Base-by-base conservation (phyloP, 495 filamentous ascomycete species). In the Aspergillus cavernicola region DNA sequence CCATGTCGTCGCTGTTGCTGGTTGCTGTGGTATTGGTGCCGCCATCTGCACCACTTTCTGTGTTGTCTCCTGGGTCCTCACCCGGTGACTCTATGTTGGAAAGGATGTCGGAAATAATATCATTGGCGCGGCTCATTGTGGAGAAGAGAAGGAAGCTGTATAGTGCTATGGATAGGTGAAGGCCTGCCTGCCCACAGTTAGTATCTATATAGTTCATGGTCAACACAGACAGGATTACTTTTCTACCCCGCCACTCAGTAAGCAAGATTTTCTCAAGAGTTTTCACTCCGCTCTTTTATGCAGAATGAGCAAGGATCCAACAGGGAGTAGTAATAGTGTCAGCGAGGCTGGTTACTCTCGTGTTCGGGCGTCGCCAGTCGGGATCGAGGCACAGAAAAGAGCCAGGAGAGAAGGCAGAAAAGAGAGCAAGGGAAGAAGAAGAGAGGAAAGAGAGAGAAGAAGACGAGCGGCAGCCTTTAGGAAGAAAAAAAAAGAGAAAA, bases 391-490 rank as follows among this genome's bases (percentile, higher is more conserved):
- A 10, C 36, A 18, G 29, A 13, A 10, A 22, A 41, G 29, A 31
- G 23, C 12, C 24, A 1, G 35, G 22, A 47, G 47, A 18, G 28
- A 49, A 41, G 5, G 6, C 2, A 12, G 7, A 57, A 38, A 64
- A 59, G 42, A 24, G 40, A 57, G 47, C 51, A 46, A 62, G 43
- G 55, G 29, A 58, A 38, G 20, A 50, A 35, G 57, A 24, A 56
- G 42, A 58, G 39, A 38, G 23, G 8, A 23, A 31, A 31, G 39
- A 40, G 45, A 39, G 23, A 16, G 20, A 29, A 26, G 62, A 50
- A 12, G 53, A 37, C 55, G 50, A 29, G 53, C 35, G 47, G 43
- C 29, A 62, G 38, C 38, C 2, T 12, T 22, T 33, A n/a, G 32
- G 49, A 47, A 46, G 31, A 46, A 42, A 41, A n/a, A 18, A 48